A percentile compares a stretch with the other conserved stretches of the same genome.
phyloP scores from a whole-genome alignment of 192 early-diverging fungal species.

The Cetraspora pellucida region DNA sequence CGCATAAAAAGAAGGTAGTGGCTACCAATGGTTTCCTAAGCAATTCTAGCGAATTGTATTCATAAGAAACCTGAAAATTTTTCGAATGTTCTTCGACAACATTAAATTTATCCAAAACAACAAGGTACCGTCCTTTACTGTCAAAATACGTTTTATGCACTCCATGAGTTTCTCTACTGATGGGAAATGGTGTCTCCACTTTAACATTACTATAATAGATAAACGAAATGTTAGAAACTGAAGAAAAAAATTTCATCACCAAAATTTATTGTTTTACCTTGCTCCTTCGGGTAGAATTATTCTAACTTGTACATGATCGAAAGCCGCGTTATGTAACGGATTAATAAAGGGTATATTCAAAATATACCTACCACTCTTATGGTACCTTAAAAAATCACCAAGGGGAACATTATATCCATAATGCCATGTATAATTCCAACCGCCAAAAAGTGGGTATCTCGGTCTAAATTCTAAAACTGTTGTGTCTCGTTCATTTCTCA shows the following conservation, averaged over 20 bases:
- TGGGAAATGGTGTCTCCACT: constrained; percentile 61
- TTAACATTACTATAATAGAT: constrained; percentile 59
- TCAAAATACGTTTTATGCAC: constrained; percentile 85
- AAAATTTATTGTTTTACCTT: constrained; percentile 46
- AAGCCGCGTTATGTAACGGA: constrained; percentile 61
- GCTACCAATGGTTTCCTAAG: constrained; percentile 68
- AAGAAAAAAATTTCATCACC: background rate
- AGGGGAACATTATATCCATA: constrained; percentile 88
- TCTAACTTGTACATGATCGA: constrained; percentile 67
- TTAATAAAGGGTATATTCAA: constrained; percentile 75
- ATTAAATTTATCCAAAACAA: constrained; percentile 70
- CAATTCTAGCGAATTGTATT: constrained; percentile 44
- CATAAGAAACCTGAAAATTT: constrained; percentile 60
- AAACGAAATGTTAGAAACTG: background rate
- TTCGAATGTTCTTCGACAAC: constrained; percentile 71
- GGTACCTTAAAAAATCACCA: constrained; percentile 60
- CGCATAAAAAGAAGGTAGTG: constrained; percentile 48
- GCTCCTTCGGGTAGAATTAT: constrained; percentile 94
- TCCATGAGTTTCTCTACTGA: constrained; percentile 55
- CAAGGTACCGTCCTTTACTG: constrained; percentile 82
- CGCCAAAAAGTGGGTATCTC: constrained; percentile 92
- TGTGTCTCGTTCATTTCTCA: constrained; percentile 48
- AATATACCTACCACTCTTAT: constrained; percentile 50
- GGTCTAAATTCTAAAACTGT: constrained; percentile 79
- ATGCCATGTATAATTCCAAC: constrained; percentile 97